Evolutionary conservation across 139 green algal genomes (phyloP).

Genomic region (Diplosphaera chodatii): DNA sequence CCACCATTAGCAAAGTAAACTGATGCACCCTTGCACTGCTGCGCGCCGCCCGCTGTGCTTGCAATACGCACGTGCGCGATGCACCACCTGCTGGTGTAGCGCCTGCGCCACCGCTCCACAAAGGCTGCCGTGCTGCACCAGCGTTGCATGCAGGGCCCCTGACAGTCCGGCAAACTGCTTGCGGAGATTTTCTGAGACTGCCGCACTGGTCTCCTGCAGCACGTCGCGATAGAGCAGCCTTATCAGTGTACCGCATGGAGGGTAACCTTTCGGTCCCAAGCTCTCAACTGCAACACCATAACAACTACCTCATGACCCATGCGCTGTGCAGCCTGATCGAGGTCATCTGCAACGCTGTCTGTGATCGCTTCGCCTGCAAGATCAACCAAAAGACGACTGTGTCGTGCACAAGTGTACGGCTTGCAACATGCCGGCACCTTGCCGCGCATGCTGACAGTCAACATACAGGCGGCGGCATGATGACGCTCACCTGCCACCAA

Average conservation of each 20-base stretch:
- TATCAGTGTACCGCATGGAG: too few relatives aligned
- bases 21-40: too few relatives aligned
- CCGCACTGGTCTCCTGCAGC: constrained; percentile 13
- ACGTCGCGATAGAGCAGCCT: too few relatives aligned
- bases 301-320: constrained; percentile 2
- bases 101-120: background rate
- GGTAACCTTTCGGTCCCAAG: too few relatives aligned
- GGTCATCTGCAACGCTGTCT: background rate
- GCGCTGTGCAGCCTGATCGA: constrained; percentile 7
- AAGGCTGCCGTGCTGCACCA: background rate
- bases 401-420: too few relatives aligned
- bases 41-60: too few relatives aligned
- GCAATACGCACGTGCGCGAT: too few relatives aligned
- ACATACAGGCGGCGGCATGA: too few relatives aligned
- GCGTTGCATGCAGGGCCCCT: constrained; percentile 5
- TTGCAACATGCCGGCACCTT: too few relatives aligned
- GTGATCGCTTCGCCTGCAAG: background rate
- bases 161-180: constrained; percentile 12
- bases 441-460: too few relatives aligned
- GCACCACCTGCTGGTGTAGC: background rate
- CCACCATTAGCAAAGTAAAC: too few relatives aligned
- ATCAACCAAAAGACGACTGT: background rate
- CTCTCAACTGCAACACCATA: too few relatives aligned
- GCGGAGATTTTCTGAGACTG: constrained; percentile 18
- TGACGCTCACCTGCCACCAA: background rate